Evolutionary conservation across 1,139 yeast species (phyloP).

Genomic region (Saccharomyces pastorianus): DNA sequence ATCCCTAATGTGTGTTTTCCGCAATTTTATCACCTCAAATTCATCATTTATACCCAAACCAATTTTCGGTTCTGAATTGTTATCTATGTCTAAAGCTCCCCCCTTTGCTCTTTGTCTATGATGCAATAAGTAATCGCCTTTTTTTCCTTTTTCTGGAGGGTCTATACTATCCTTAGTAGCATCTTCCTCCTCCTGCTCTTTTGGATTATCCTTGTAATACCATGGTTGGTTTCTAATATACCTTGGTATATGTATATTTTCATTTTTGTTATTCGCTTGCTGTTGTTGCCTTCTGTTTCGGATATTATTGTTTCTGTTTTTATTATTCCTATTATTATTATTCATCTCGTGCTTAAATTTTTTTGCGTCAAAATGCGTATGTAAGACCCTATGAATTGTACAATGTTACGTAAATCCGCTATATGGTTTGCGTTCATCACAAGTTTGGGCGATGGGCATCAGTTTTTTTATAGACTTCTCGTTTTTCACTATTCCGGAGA

Average conservation of each 20-base stretch:
- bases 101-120: slow-evolving; percentile 23
- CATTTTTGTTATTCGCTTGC: slow-evolving; percentile 7
- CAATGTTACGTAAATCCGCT: too few species aligned
- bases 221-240: slow-evolving; percentile 30
- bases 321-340: not conserved
- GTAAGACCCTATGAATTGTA: too few species aligned
- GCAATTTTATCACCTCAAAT: slow-evolving; percentile 8
- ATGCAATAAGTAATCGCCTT: slow-evolving; percentile 25
- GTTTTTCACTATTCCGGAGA: too few species aligned
- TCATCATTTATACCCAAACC: slow-evolving; percentile 27
- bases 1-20: not conserved
- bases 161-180: not conserved
- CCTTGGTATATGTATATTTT: slow-evolving; percentile 27
- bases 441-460: too few species aligned
- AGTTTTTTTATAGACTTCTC: too few species aligned
- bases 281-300: not conserved
- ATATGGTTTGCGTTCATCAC: too few species aligned
- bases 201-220: slow-evolving; percentile 18
- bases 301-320: not conserved
- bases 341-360: not conserved
- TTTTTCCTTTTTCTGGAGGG: slow-evolving; percentile 4
- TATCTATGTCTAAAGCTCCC: slow-evolving; percentile 21
- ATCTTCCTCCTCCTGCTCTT: not conserved
- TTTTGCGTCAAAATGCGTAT: not conserved
- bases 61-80: slow-evolving; percentile 25